phyloP scores from a whole-genome alignment of 768 basidiomycete species.

The Mycena rebaudengoi region DNA sequence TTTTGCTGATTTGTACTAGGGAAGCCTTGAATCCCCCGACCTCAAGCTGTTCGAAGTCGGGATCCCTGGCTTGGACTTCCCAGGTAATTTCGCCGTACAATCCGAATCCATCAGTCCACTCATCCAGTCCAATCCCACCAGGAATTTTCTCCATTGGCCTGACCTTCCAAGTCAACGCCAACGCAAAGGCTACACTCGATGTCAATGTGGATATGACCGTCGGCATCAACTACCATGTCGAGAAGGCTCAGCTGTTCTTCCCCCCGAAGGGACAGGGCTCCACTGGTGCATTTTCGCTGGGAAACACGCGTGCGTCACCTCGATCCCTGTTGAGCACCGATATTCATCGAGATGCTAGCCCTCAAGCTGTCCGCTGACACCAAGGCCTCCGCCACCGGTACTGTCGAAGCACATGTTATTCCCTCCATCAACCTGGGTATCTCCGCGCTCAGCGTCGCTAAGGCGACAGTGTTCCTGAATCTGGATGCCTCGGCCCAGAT shows the following conservation, averaged over 20 bases:
- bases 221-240: constrained; percentile 53
- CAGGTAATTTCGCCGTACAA: constrained; percentile 30
- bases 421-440: constrained; percentile 47
- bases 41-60: constrained; percentile 50
- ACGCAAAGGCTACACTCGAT: constrained; percentile 42
- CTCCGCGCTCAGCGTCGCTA: constrained; percentile 14
- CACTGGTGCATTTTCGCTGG: constrained; percentile 8
- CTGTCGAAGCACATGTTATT: constrained; percentile 45
- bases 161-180: constrained; percentile 52
- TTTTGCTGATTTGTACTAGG: constrained; percentile 19
- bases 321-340: too few species aligned
- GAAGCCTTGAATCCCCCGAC: constrained; percentile 51
- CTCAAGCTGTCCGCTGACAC: constrained; percentile 44
- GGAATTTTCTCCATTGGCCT: constrained; percentile 59
- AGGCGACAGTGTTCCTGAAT: constrained; percentile 7
- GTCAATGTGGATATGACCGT: constrained; percentile 51
- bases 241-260: constrained; percentile 52
- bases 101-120: too few species aligned
- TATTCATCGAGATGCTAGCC: constrained; percentile 20
- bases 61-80: constrained; percentile 53
- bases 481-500: constrained; percentile 19
- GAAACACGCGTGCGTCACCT: constrained; percentile 5
- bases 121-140: too few species aligned
- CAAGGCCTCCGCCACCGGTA: constrained; percentile 36
- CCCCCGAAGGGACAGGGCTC: constrained; percentile 42